Base-by-base conservation (phyloP, 2,329 filamentous ascomycete species). In the Scedosporium boydii region DNA sequence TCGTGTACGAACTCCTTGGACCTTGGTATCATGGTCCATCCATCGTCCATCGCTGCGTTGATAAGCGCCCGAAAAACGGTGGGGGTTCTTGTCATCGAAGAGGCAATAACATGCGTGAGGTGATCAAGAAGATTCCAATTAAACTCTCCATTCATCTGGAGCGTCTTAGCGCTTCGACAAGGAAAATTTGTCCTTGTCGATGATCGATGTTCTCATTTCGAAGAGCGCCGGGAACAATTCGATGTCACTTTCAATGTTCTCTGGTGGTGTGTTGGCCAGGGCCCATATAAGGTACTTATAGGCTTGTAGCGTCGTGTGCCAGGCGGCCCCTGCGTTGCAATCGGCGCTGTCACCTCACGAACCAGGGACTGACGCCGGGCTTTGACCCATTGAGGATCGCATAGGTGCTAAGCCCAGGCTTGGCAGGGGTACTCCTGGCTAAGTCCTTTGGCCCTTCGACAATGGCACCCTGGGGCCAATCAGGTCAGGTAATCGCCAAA, bases 341-440 rank as follows among this genome's bases (percentile, higher is more conserved):
- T 55, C 51, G 51, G 51, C 51, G 51, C 51, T 55, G 51, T 27
- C 51, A 55, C 51, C 51, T 55, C 51, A 55, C 51, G 51, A 26
- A 55, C 21, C 51, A 55, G 51, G 51, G 51, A 55, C 56, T 18
- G 29, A 48, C 10, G 44, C 16, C 41, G 58, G 42, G 58, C 41
- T 46, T 29, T 46, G 58, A 60, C 58, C 58, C 23, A 18, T 38
- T 38, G 34, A 38, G 34, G 10, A 38, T 51, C 44, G 18, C 44
- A 48, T n/a, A 26, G 59, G 12, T 12, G 41, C 58, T 48, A 26
- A 27, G 58, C 14, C 59, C 23, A 21, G 26, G 27, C 59, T 60
- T 60, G 59, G 59, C 59, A 60, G 59, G 59, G 59, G 59, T 21
- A 23, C 23, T 41, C 59, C 59, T 60, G 59, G 57, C 7, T 26